A percentile compares a stretch with the other conserved stretches of the same genome.
These are phyloP conservation scores for Cornus kousa DNA, from an alignment of 148 eudicot genomes.

Conservation along the genomic window DNA sequence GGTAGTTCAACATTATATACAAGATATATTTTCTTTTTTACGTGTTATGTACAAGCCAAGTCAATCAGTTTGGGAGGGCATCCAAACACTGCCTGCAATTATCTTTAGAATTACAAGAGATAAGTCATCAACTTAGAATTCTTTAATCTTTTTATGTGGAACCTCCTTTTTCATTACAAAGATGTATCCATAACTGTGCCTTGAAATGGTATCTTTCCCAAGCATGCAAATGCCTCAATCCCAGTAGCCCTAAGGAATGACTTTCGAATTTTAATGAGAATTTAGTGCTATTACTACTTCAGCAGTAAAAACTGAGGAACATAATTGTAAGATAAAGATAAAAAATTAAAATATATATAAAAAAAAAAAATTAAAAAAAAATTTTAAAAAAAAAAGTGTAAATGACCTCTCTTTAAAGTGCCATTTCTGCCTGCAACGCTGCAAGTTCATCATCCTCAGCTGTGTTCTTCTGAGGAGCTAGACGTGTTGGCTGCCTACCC, in stretches of 20 bases:
- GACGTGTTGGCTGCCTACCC: conserved; percentile 33
- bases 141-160: no score
- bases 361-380: no score
- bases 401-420: conserved; percentile 30
- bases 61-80: no score
- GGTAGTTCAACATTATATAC: no score
- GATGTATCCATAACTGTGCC: no score
- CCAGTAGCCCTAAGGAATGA: background rate
- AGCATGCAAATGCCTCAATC: background rate
- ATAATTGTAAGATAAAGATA: background rate
- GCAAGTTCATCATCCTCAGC: conserved; percentile 72
- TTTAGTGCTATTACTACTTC: background rate
- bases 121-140: no score
- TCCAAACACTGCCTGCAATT: no score
- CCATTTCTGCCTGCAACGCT: conserved; percentile 63
- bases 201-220: background rate
- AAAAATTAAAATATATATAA: no score
- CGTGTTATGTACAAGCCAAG: no score
- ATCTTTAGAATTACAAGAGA: no score
- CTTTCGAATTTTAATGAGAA: background rate
- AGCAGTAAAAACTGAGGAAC: background rate
- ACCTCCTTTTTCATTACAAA: no score
- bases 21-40: no score
- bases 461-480: conserved; percentile 39
- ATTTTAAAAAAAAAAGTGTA: background rate